Conservation (phyloP, 2,329 filamentous ascomycete genomes). For the Sarocladium kiliense region DNA sequence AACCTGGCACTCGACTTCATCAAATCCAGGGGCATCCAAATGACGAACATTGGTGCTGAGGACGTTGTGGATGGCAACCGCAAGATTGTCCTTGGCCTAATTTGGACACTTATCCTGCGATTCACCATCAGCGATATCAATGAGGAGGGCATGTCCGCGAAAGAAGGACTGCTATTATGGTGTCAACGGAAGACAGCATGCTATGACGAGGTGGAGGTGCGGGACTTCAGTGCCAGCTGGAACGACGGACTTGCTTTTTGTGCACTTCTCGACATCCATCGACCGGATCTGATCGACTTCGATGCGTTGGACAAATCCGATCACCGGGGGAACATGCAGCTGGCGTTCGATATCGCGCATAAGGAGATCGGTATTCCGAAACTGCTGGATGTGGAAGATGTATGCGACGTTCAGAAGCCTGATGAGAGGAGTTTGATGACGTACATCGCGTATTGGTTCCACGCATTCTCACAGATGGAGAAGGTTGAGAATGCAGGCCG, state of each 20-base stretch:
- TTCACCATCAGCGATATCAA: conserved; percentile 99
- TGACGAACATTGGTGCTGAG: conserved; percentile 98
- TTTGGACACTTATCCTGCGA: conserved; percentile 96
- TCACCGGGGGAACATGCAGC: conserved; percentile 93
- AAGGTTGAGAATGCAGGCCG: conserved; percentile 95
- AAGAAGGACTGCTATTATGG: conserved; percentile 92
- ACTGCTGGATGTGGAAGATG: conserved; percentile 93
- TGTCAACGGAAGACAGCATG: conserved; percentile 98
- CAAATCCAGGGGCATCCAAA: conserved; percentile 83
- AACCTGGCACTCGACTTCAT: conserved; percentile 94
- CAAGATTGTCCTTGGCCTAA: conserved; percentile 94
- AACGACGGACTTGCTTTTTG: conserved; percentile 97
- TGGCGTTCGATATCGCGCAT: conserved; percentile 93
- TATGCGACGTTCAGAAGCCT: conserved; percentile 91
- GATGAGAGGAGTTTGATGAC: conserved; percentile 98
- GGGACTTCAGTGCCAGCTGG: conserved; percentile 94
- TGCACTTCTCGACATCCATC: conserved; percentile 91
- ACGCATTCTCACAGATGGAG: conserved; percentile 98
- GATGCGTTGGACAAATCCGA: conserved; percentile 91
- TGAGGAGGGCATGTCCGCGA: conserved; percentile 94
- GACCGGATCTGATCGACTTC: conserved; percentile 95
- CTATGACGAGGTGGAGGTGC: conserved; percentile 93
- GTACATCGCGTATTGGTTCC: conserved; percentile 99
- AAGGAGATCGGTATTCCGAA: conserved; percentile 97
- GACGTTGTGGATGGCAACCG: conserved; percentile 97